Percentiles rank a stretch among this genome's conserved stretches.
phyloP scores from a whole-genome alignment of 352 stramenopile genomes.

The Thraustochytrium sp. region DNA sequence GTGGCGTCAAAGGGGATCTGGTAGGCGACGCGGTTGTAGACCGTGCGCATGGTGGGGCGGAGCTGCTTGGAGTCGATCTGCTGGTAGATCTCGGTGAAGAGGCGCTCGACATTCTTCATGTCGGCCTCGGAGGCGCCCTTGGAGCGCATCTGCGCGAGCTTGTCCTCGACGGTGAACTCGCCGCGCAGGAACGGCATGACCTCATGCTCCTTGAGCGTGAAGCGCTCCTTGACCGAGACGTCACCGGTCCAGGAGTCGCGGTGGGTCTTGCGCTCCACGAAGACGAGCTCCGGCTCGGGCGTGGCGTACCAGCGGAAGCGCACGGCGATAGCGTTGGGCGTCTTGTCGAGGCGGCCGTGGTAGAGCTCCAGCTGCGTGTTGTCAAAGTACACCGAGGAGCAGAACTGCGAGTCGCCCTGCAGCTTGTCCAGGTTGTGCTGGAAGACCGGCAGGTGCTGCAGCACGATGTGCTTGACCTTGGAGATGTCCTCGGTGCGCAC shows the following conservation, averaged over 20 bases:
- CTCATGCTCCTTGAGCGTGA: slow-evolving; percentile 62
- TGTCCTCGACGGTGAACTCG: slow-evolving; percentile 58
- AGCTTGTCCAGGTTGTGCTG: slow-evolving; percentile 45
- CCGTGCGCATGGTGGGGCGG: slow-evolving; percentile 69
- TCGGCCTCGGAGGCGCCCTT: slow-evolving; percentile 53
- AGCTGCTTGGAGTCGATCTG: slow-evolving; percentile 71
- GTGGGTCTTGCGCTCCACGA: slow-evolving; percentile 79
- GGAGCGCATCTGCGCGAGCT: slow-evolving; percentile 55
- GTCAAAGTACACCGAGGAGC: slow-evolving; percentile 46
- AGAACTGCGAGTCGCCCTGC: slow-evolving; percentile 39
- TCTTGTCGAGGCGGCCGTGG: slow-evolving; percentile 72
- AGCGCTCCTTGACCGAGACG: slow-evolving; percentile 73
- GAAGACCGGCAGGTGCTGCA: slow-evolving; percentile 46
- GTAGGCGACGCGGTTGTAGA: slow-evolving; percentile 76
- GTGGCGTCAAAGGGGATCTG: slow-evolving; percentile 79
- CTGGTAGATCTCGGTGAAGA: slow-evolving; percentile 68
- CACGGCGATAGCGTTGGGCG: slow-evolving; percentile 68
- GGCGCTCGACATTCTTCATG: slow-evolving; percentile 59
- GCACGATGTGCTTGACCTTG: slow-evolving; percentile 67
- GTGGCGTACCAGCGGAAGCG: slow-evolving; percentile 73
- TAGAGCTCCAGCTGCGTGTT: slow-evolving; percentile 75
- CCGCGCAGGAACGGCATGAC: slow-evolving; percentile 58
- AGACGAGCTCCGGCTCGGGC: slow-evolving; percentile 65
- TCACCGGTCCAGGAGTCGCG: slow-evolving; percentile 74
- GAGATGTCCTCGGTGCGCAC: slow-evolving; percentile 73